Percentiles rank a stretch among this genome's conserved stretches.
Evolutionary conservation across 176 grass and related monocot species (phyloP).

Genomic region (Ananas comosus): DNA sequence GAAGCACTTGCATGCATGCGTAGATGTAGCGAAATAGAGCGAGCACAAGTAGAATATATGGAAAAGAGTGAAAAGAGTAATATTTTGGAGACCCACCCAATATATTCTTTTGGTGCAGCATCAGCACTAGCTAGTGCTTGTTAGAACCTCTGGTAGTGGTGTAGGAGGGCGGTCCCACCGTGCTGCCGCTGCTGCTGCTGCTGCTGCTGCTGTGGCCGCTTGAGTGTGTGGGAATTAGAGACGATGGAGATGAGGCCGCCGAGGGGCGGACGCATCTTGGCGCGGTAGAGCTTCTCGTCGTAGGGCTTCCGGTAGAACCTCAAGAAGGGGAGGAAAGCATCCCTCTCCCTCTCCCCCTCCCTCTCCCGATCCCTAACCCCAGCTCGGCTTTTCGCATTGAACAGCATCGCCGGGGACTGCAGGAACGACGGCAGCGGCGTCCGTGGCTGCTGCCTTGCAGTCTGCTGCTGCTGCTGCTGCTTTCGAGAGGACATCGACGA

Average conservation of each 20-base stretch:
- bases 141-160: neutral
- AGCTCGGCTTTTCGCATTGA: conserved; percentile 55
- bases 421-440: conserved; percentile 94
- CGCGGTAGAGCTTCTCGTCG: conserved; percentile 90
- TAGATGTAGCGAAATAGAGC: no score
- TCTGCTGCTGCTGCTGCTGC: neutral
- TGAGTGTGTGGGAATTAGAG: conserved; percentile 32
- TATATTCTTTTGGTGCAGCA: no score
- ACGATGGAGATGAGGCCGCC: conserved; percentile 92
- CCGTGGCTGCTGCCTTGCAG: conserved; percentile 41
- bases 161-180: neutral
- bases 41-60: no score
- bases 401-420: conserved; percentile 74
- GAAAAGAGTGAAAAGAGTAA: no score
- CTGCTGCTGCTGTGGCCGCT: conserved; percentile 22
- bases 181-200: conserved; percentile 13
- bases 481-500: conserved; percentile 31
- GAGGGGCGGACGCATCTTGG: conserved; percentile 82
- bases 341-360: conserved; percentile 76
- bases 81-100: no score
- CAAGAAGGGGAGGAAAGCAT: conserved; percentile 76
- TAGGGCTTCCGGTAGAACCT: conserved; percentile 85
- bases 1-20: no score
- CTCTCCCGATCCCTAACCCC: conserved; percentile 22
- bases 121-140: no score